A percentile compares a stretch with the other conserved stretches of the same genome.
phyloP scores from a whole-genome alignment of 164 flowering plant genomes.

The Annona squamosa region DNA sequence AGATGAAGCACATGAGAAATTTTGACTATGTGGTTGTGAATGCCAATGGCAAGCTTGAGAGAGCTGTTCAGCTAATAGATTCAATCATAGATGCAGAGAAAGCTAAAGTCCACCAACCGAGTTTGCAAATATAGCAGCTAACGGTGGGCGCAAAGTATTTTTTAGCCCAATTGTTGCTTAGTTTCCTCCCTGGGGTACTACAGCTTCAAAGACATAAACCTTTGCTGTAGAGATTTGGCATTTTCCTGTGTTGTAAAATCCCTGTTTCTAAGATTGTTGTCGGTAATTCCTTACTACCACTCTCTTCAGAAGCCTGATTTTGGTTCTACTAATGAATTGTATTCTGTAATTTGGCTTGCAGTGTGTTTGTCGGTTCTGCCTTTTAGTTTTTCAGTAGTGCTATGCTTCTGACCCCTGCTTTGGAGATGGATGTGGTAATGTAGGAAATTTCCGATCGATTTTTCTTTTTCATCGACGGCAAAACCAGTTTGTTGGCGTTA shows the following conservation, averaged over 20 bases:
- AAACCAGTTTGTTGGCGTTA: too few relatives aligned
- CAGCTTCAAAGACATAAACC: not conserved
- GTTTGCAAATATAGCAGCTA: constrained; percentile 25
- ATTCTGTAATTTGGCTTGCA: too few relatives aligned
- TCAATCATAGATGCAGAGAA: constrained; percentile 88
- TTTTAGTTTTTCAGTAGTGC: too few relatives aligned
- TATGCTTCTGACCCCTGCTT: too few relatives aligned
- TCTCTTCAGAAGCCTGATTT: not conserved
- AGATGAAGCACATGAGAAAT: constrained; percentile 51
- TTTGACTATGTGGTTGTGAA: constrained; percentile 95
- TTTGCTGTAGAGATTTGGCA: not conserved
- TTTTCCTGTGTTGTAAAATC: not conserved
- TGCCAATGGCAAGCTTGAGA: constrained; percentile 66
- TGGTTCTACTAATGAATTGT: not conserved
- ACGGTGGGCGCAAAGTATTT: not conserved
- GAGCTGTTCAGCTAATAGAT: constrained; percentile 53
- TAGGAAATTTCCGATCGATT: too few relatives aligned
- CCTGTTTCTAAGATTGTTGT: not conserved
- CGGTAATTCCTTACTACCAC: not conserved
- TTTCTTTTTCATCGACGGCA: too few relatives aligned
- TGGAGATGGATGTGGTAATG: too few relatives aligned
- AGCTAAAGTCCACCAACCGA: constrained; percentile 63
- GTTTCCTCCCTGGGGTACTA: too few relatives aligned
- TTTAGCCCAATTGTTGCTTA: not conserved
- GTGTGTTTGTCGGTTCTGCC: too few relatives aligned